phyloP scores from a whole-genome alignment of 345 rosid species.

The Dipteronia sinensis region DNA sequence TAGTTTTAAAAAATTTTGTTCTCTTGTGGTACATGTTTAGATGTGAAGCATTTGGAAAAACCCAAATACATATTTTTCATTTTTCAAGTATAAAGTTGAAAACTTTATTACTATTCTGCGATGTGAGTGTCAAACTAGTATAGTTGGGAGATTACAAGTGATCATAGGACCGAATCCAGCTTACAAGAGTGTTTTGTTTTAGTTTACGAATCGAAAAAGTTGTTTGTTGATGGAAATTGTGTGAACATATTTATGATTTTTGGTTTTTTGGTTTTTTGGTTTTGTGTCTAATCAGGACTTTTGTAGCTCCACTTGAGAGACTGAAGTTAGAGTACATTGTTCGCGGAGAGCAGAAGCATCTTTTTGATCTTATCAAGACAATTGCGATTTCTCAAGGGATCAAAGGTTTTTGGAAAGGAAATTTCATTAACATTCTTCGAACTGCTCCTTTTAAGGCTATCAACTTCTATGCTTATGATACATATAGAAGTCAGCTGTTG shows the following conservation, averaged over 20 bases:
- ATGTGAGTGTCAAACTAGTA: neutral
- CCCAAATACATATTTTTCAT: neutral
- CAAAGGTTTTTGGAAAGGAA: conserved; percentile 96
- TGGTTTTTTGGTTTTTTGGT: conserved; percentile 1
- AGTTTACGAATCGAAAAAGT: neutral
- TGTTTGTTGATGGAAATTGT: neutral
- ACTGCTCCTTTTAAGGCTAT: conserved; percentile 95
- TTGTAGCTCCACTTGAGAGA: conserved; percentile 91
- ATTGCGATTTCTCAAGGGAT: conserved; percentile 68
- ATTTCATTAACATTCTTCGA: conserved; percentile 84
- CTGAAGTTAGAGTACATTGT: conserved; percentile 84
- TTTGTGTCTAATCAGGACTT: conserved; percentile 55
- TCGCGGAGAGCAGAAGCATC: conserved; percentile 70
- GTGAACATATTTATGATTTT: neutral
- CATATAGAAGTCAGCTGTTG: conserved; percentile 67
- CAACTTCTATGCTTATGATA: conserved; percentile 91
- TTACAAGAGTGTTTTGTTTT: neutral
- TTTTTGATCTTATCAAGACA: conserved; percentile 58
- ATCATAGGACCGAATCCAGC: no score
- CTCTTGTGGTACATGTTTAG: neutral
- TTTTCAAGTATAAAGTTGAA: neutral
- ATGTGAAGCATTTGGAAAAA: no score
- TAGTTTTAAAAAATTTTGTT: neutral
- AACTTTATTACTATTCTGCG: neutral
- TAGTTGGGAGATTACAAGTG: neutral